Evolutionary conservation across 345 rosid genomes (phyloP).

Genomic region (Fremontodendron californicum): DNA sequence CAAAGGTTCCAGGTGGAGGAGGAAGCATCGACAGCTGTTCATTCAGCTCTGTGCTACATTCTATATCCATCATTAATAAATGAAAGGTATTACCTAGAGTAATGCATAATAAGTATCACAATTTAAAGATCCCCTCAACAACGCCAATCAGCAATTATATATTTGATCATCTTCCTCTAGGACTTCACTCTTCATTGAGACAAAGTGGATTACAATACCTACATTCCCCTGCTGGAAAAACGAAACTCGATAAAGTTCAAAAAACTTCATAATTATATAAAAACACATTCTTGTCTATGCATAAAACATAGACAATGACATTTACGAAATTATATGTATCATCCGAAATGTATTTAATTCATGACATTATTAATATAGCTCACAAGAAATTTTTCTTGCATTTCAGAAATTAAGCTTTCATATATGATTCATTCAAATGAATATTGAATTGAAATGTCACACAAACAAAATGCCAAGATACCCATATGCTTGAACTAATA

Average conservation of each 20-base stretch:
- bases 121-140: not conserved
- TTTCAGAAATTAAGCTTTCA: not conserved
- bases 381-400: not conserved
- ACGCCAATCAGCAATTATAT: not conserved
- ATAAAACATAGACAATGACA: not conserved
- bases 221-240: not conserved
- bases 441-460: not conserved
- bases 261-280: not conserved
- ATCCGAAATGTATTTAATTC: not conserved
- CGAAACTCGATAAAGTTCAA: not conserved
- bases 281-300: not conserved
- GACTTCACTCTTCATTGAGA: conserved; percentile 17
- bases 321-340: not conserved
- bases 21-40: conserved; percentile 44
- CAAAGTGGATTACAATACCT: not conserved
- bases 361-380: not conserved
- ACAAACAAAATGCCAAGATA: not conserved
- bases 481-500: not conserved
- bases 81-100: conserved; percentile 23
- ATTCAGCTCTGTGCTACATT: conserved; percentile 23
- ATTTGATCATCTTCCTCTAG: conserved; percentile 16
- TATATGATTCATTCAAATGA: not conserved
- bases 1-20: conserved; percentile 49
- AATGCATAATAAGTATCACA: not conserved
- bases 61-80: conserved; percentile 30